These are phyloP conservation scores for Scheffersomyces illinoinensis DNA, from an alignment of 1,139 yeast genomes.

Conservation along the genomic window DNA sequence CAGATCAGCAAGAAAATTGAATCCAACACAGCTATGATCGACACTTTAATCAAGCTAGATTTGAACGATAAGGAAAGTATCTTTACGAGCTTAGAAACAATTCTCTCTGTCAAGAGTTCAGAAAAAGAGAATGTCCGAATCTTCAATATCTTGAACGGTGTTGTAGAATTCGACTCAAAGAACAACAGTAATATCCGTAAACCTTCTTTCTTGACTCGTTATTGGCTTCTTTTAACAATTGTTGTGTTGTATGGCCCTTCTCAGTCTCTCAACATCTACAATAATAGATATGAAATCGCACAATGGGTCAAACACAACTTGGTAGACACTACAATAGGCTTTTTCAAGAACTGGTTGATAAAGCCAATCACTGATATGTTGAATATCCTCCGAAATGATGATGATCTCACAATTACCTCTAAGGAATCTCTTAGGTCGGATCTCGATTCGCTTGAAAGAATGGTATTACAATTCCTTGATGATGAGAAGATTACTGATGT, in stretches of 20 bases:
- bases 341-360: constrained; percentile 80
- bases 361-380: constrained; percentile 75
- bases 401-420: constrained; percentile 73
- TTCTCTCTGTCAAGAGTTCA: constrained; percentile 8
- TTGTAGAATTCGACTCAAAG: constrained; percentile 8
- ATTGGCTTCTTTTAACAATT: constrained; percentile 63
- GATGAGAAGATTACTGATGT: constrained; percentile 25
- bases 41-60: constrained; percentile 19
- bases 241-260: constrained; percentile 52
- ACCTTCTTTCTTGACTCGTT: constrained; percentile 55
- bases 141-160: constrained; percentile 6
- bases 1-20: constrained; percentile 20
- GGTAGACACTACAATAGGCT: constrained; percentile 63
- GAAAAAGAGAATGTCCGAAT: constrained; percentile 13
- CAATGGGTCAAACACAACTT: constrained; percentile 61
- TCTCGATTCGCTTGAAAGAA: constrained; percentile 76
- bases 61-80: constrained; percentile 8
- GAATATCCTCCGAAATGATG: constrained; percentile 81
- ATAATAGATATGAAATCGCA: constrained; percentile 52
- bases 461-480: constrained; percentile 76
- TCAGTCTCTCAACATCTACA: constrained; percentile 41
- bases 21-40: constrained; percentile 22
- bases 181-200: constrained; percentile 20
- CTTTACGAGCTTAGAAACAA: constrained; percentile 9
- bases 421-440: constrained; percentile 80